Evolutionary conservation across 768 basidiomycete genomes (phyloP).

Genomic region (Coprinopsis sp.): DNA sequence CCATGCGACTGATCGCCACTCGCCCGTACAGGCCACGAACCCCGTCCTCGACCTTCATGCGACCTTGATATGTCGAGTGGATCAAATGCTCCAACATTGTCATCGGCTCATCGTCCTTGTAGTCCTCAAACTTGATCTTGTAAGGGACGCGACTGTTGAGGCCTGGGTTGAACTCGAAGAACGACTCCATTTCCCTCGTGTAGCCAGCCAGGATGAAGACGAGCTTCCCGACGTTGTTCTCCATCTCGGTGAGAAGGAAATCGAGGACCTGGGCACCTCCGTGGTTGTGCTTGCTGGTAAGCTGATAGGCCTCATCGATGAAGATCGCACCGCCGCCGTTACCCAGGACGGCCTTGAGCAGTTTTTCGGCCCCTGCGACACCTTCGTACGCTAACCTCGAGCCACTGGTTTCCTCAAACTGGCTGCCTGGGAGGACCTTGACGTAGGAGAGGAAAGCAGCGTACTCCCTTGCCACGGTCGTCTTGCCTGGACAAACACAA

Average conservation of each 20-base stretch:
- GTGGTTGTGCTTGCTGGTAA: slow-evolving; percentile 43
- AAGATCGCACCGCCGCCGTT: slow-evolving; percentile 64
- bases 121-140: slow-evolving; percentile 55
- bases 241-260: slow-evolving; percentile 71
- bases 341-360: slow-evolving; percentile 40
- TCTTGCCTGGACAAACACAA: slow-evolving; percentile 46
- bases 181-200: slow-evolving; percentile 67
- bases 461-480: slow-evolving; percentile 62
- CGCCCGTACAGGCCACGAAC: slow-evolving; percentile 48
- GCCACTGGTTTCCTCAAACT: slow-evolving; percentile 62
- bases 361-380: slow-evolving; percentile 45
- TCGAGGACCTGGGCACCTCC: slow-evolving; percentile 59
- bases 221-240: slow-evolving; percentile 57
- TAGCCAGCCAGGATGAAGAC: slow-evolving; percentile 74
- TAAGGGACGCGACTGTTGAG: slow-evolving; percentile 65
- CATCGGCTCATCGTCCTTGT: slow-evolving; percentile 52
- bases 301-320: slow-evolving; percentile 70
- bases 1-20: slow-evolving; percentile 56
- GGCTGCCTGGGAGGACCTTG: slow-evolving; percentile 45
- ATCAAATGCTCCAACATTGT: slow-evolving; percentile 48
- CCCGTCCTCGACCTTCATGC: slow-evolving; percentile 55
- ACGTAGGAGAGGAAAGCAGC: slow-evolving; percentile 57
- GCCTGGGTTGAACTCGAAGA: slow-evolving; percentile 75
- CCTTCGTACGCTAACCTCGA: slow-evolving; percentile 55
- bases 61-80: slow-evolving; percentile 40